Base-by-base conservation (phyloP, 176 grass and related monocot genomes). In the Zoysia japonica region DNA sequence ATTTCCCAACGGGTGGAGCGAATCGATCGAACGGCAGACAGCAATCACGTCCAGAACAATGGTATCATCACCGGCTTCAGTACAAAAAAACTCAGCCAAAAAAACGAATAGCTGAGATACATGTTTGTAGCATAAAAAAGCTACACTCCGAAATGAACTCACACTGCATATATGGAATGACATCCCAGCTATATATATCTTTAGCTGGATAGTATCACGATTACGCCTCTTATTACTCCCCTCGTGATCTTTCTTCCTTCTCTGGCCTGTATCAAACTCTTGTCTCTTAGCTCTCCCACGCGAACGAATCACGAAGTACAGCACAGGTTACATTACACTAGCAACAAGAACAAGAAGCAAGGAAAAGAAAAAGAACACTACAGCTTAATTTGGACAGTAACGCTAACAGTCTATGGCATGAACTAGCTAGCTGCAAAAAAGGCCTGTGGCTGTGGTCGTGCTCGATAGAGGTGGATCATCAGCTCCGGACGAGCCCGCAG, bases 401-500 rank as follows among this genome's bases (percentile, higher is more conserved):
- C 42, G 81, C 53, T 70, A 72, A 65, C 75, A 79, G 44, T 65
- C 69, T 74, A 78, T 65, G 71, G 65, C 42, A 79, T 66, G 65
- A 35, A 71, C 71, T 76, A 57, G 63, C 67, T 80, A 35, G 46
- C 60, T 75, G 82, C 63, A 85, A 84, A 83, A 88, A 85, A 88
- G 38, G 71, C 57, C 77, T 70, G 67, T 19, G 52, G 41, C 38
- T 20, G 62, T 83, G 12, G 84, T 69, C 52, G 67, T 57, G 72
- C 73, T 67, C 42, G 57, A 70, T 15, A 46, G 46, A 52, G 15
- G 15, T 41, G 17, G 54, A 71, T 83, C 67, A 65, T 96, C 90
- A 99, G 80, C 90, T 89, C 51, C 64, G 86, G 72, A 99, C 81
- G 69, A 93, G 79, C 11, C 90, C 92, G 44, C 90, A 91, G 55